Conservation (phyloP, 768 basidiomycete species). For the Russula foetens region DNA sequence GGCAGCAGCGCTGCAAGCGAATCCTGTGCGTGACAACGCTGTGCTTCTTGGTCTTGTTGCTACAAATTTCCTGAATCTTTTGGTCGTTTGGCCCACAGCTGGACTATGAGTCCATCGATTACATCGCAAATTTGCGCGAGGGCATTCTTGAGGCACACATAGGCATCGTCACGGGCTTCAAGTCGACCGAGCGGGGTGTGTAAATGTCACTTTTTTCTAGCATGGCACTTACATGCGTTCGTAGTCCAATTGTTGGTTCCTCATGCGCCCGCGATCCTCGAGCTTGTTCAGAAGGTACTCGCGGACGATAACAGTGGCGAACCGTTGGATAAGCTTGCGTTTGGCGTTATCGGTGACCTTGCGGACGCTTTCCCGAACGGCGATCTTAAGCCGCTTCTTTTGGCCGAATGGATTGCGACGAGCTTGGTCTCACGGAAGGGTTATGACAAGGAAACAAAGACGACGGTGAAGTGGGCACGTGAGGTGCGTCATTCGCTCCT, state of each 20-base stretch:
- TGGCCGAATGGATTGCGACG: slow-evolving; percentile 69
- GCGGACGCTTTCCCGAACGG: slow-evolving; percentile 81
- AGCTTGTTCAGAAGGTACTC: slow-evolving; percentile 71
- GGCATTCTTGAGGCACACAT: slow-evolving; percentile 97
- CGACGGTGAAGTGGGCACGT: slow-evolving; percentile 87
- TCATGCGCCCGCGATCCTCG: slow-evolving; percentile 66
- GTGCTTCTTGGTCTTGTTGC: neutral
- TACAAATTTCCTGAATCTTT: slow-evolving; percentile 1
- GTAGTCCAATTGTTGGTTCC: slow-evolving; percentile 51
- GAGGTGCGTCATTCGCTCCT: slow-evolving; percentile 48
- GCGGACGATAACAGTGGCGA: slow-evolving; percentile 82
- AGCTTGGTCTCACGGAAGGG: slow-evolving; percentile 70
- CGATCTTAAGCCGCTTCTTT: slow-evolving; percentile 70
- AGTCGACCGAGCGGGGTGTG: slow-evolving; percentile 71
- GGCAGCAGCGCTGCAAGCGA: slow-evolving; percentile 81
- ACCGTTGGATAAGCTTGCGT: slow-evolving; percentile 58
- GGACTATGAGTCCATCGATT: slow-evolving; percentile 88
- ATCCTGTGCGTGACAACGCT: slow-evolving; percentile 51
- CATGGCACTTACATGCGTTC: neutral
- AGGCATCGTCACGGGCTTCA: slow-evolving; percentile 86
- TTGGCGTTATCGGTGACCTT: slow-evolving; percentile 89
- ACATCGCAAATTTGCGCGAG: slow-evolving; percentile 82
- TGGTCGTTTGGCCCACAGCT: slow-evolving; percentile 34
- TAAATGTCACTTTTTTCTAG: neutral
- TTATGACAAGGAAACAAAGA: slow-evolving; percentile 72